Percentiles rank a stretch among this genome's conserved stretches.
Conservation (phyloP, 495 filamentous ascomycete genomes). For the Pseudotulostoma volvatum region DNA sequence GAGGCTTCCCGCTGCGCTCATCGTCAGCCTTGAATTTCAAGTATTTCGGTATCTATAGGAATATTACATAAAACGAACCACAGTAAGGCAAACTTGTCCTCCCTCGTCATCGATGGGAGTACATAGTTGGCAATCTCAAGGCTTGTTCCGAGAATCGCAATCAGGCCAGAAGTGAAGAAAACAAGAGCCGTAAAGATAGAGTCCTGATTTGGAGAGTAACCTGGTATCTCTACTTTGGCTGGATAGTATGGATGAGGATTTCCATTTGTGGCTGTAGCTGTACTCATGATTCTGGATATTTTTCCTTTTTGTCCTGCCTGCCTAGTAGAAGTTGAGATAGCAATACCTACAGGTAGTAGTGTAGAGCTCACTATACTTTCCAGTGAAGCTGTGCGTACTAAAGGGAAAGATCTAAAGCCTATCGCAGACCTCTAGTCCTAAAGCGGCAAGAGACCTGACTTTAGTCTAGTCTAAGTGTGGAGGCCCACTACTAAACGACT, state of each 20-base stretch:
- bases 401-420: no score
- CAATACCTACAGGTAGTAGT: no score
- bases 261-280: conserved; percentile 8
- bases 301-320: no score
- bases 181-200: conserved; percentile 35
- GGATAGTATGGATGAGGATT: conserved; percentile 57
- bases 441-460: no score
- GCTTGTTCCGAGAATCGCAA: conserved; percentile 34
- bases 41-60: neutral
- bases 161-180: conserved; percentile 34
- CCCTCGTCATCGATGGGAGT: conserved; percentile 27
- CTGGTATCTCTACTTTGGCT: conserved; percentile 38
- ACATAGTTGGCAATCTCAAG: conserved; percentile 28
- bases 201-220: conserved; percentile 45
- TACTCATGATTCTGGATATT: no score
- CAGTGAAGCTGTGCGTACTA: no score
- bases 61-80: conserved; percentile 50
- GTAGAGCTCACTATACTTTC: no score
- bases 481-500: no score
- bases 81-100: conserved; percentile 40
- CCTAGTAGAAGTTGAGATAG: no score
- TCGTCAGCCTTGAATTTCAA: conserved; percentile 4
- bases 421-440: no score
- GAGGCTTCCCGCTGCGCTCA: conserved; percentile 38
- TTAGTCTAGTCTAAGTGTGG: no score